Conservation (phyloP, 2,329 filamentous ascomycete genomes). For the Colletotrichum truncatum region DNA sequence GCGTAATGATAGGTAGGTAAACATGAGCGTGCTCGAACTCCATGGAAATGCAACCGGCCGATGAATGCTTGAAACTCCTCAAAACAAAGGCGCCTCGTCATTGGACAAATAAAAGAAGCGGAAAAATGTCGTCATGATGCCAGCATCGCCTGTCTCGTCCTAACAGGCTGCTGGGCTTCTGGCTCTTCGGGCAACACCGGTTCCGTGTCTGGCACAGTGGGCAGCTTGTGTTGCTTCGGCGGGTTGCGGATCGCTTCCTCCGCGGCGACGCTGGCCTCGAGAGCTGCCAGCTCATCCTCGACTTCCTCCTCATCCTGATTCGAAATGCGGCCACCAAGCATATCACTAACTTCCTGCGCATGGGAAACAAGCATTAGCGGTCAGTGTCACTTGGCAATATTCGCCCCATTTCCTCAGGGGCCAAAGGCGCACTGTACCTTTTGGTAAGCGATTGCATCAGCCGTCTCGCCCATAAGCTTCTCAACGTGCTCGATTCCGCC, state of each 20-base stretch:
- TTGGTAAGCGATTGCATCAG: conserved; percentile 92
- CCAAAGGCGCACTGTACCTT: conserved; percentile 63
- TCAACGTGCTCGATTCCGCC: conserved; percentile 93
- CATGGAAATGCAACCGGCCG: conserved; percentile 10
- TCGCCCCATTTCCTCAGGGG: too few species aligned
- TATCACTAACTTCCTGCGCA: conserved; percentile 85
- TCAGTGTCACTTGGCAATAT: too few species aligned
- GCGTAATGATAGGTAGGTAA: not conserved
- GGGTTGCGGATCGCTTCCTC: conserved; percentile 25
- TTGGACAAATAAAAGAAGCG: not conserved
- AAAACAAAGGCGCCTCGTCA: not conserved
- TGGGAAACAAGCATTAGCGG: not conserved
- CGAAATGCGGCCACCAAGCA: conserved; percentile 87
- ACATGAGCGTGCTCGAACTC: not conserved
- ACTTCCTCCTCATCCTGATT: conserved; percentile 98
- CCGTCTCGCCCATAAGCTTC: conserved; percentile 92
- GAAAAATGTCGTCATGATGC: conserved; percentile 37
- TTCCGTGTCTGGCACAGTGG: conserved; percentile 41
- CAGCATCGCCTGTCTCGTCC: conserved; percentile 45
- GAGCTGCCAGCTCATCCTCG: conserved; percentile 88
- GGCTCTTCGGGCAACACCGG: conserved; percentile 39
- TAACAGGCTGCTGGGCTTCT: conserved; percentile 19
- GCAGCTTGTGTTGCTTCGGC: conserved; percentile 32
- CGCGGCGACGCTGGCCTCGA: conserved; percentile 60
- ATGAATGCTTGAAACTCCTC: not conserved